Conservation (phyloP, 2,329 filamentous ascomycete genomes). For the Fusarium mundagurra region DNA sequence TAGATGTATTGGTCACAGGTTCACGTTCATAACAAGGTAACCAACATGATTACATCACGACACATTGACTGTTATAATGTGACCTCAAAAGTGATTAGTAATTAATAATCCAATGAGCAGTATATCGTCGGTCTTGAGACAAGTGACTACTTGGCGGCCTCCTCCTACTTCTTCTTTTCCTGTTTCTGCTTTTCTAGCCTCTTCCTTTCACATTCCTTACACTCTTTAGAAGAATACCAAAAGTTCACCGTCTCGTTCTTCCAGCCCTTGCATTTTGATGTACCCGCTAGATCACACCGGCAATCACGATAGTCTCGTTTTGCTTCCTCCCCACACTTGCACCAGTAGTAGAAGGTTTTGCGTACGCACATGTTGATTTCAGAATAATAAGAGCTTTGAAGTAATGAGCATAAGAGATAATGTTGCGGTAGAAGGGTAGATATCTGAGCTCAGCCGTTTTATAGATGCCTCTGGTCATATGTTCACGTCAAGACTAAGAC, state of each 20-base stretch:
- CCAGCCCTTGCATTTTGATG: not conserved
- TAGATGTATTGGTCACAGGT: not conserved
- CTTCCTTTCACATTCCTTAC: not conserved
- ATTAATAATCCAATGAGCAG: accelerated
- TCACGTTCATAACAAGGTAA: not conserved
- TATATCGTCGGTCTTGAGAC: not conserved
- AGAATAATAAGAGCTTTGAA: accelerated
- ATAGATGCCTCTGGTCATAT: not conserved
- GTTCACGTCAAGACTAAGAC: not conserved
- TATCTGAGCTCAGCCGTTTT: not conserved
- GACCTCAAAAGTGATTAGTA: too few species aligned
- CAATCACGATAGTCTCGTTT: not conserved
- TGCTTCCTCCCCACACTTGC: not conserved
- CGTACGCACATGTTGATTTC: not conserved
- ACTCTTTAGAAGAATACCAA: not conserved
- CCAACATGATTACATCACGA: not conserved
- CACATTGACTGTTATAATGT: accelerated
- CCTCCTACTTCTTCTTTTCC: not conserved
- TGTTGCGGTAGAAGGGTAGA: not conserved
- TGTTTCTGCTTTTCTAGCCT: not conserved
- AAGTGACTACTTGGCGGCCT: too few species aligned
- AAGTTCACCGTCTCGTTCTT: not conserved
- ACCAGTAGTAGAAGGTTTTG: not conserved
- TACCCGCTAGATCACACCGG: not conserved
- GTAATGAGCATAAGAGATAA: accelerated